Conservation (phyloP, 1,284 basidiomycete species). For the Melampsora larici-populina region DNA sequence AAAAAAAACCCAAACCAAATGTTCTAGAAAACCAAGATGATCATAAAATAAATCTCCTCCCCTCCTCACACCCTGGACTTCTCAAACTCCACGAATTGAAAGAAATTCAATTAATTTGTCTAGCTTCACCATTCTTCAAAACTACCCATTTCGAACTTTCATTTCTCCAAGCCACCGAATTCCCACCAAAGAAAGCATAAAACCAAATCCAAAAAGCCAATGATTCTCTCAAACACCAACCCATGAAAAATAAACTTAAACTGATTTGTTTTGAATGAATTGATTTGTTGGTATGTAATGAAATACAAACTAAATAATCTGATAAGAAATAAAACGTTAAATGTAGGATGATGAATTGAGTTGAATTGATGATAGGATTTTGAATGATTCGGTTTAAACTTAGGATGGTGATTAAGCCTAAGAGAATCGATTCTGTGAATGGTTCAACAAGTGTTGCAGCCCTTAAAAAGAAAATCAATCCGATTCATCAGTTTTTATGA, state of each 20-base stretch:
- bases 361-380: conserved; percentile 40
- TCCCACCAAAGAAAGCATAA: conserved; percentile 68
- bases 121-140: not conserved
- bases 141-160: not conserved
- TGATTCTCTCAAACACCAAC: conserved; percentile 73
- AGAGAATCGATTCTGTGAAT: conserved; percentile 75
- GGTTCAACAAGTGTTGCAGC: conserved; percentile 80
- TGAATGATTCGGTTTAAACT: conserved; percentile 60
- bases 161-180: conserved; percentile 72
- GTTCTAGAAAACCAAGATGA: no score
- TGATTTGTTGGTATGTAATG: not conserved
- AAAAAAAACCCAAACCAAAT: no score
- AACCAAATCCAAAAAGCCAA: conserved; percentile 80
- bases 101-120: not conserved
- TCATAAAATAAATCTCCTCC: no score
- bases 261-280: not conserved
- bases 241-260: conserved; percentile 61
- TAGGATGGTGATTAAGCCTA: conserved; percentile 64
- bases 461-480: conserved; percentile 37
- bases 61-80: no score
- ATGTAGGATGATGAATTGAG: conserved; percentile 48
- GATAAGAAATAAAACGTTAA: conserved; percentile 48
- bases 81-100: no score
- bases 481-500: not conserved
- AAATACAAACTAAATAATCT: conserved; percentile 48